Conservation (phyloP, 2,329 filamentous ascomycete species). For the Decorospora gaudefroyi region DNA sequence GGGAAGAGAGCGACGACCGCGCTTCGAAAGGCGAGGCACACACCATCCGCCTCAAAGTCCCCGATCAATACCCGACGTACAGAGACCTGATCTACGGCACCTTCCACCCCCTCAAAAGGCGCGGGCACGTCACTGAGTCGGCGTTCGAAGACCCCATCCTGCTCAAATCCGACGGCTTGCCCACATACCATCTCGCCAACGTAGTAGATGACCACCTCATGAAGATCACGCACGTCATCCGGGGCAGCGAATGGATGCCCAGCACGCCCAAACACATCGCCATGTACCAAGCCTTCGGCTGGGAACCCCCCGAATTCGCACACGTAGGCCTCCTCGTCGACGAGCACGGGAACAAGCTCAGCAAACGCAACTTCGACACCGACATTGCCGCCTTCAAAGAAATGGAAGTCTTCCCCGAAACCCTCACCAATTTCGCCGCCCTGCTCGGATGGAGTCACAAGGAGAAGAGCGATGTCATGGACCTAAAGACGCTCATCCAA, state of each 20-base stretch:
- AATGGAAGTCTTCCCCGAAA: constrained; percentile 65
- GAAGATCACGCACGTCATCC: constrained; percentile 93
- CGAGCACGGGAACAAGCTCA: constrained; percentile 59
- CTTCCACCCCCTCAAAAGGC: constrained; percentile 39
- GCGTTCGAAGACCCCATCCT: constrained; percentile 83
- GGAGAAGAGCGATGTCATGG: constrained; percentile 70
- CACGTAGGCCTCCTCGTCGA: constrained; percentile 57
- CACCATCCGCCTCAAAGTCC: constrained; percentile 74
- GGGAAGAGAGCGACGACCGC: constrained; percentile 70
- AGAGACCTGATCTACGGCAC: constrained; percentile 78
- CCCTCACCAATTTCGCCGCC: constrained; percentile 79
- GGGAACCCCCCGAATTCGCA: constrained; percentile 54
- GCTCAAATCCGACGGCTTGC: constrained; percentile 86
- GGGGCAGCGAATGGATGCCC: constrained; percentile 94
- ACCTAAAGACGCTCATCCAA: constrained; percentile 69
- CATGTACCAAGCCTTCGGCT: constrained; percentile 56
- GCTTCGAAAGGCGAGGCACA: constrained; percentile 71
- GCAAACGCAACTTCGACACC: constrained; percentile 77
- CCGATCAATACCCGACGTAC: constrained; percentile 66
- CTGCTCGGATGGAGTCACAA: constrained; percentile 82
- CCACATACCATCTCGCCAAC: constrained; percentile 96
- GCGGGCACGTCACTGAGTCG: constrained; percentile 48
- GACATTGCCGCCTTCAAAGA: constrained; percentile 63
- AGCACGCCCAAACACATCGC: constrained; percentile 81
- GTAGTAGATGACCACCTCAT: constrained; percentile 96